A percentile compares a stretch with the other conserved stretches of the same genome.
Conservation (phyloP, 768 basidiomycete genomes). For the Chiua virens region DNA sequence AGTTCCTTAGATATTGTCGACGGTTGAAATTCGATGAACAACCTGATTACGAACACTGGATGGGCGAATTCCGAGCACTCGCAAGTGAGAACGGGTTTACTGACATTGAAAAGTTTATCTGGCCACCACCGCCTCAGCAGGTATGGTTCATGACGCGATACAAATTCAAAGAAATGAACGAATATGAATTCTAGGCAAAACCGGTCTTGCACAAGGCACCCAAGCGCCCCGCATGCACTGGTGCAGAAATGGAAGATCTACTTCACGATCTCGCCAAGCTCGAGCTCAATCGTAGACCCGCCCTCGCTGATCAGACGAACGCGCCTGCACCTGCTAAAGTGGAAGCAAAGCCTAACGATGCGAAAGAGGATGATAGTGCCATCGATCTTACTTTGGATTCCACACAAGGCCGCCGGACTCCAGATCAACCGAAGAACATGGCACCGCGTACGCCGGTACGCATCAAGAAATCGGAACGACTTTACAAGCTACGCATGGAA, state of each 20-base stretch:
- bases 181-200: slow-evolving; percentile 26
- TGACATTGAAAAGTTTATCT: slow-evolving; percentile 61
- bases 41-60: slow-evolving; percentile 69
- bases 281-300: slow-evolving; percentile 50
- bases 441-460: slow-evolving; percentile 34
- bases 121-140: slow-evolving; percentile 59
- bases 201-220: slow-evolving; percentile 20
- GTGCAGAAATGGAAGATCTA: slow-evolving; percentile 51
- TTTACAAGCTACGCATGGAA: slow-evolving; percentile 47
- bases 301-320: slow-evolving; percentile 54
- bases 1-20: slow-evolving; percentile 72
- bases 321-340: slow-evolving; percentile 31
- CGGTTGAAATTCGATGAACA: slow-evolving; percentile 64
- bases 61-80: slow-evolving; percentile 62
- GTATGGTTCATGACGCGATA: slow-evolving; percentile 15
- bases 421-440: slow-evolving; percentile 16
- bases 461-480: slow-evolving; percentile 44
- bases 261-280: slow-evolving; percentile 61
- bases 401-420: slow-evolving; percentile 32
- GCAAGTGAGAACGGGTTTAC: slow-evolving; percentile 59
- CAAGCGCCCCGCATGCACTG: slow-evolving; percentile 26
- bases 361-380: slow-evolving; percentile 26
- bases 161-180: not conserved
- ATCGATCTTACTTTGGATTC: slow-evolving; percentile 47
- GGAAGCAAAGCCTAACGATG: slow-evolving; percentile 30